Conservation (phyloP, 2,329 filamentous ascomycete genomes). For the Salinomyces thailandicus region DNA sequence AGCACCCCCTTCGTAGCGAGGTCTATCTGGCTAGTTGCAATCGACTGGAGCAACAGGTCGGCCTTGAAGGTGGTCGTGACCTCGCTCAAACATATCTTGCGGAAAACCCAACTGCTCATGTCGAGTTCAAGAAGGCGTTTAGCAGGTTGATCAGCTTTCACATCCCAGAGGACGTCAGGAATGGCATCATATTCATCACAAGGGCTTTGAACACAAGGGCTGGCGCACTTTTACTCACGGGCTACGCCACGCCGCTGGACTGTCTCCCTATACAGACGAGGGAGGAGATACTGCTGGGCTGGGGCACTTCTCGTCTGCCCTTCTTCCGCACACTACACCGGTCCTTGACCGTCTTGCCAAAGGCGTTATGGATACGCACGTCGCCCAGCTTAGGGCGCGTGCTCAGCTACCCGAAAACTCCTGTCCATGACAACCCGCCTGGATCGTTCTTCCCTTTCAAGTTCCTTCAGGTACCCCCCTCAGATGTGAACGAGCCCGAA, state of each 20-base stretch:
- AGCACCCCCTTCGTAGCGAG: slow-evolving; percentile 16
- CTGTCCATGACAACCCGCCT: slow-evolving; percentile 43
- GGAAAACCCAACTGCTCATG: slow-evolving; percentile 34
- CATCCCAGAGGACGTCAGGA: slow-evolving; percentile 39
- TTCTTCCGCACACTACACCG: slow-evolving; percentile 47
- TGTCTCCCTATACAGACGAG: slow-evolving; percentile 51
- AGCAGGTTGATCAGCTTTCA: slow-evolving; percentile 39
- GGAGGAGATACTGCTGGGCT: slow-evolving; percentile 51
- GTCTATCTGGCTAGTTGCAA: slow-evolving; percentile 41
- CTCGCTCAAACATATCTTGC: slow-evolving; percentile 20
- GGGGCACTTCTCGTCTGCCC: slow-evolving; percentile 49
- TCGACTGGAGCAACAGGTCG: slow-evolving; percentile 36
- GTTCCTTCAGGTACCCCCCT: slow-evolving; percentile 50
- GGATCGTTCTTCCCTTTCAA: slow-evolving; percentile 43
- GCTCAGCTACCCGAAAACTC: slow-evolving; percentile 48
- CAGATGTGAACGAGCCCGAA: slow-evolving; percentile 34
- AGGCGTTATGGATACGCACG: slow-evolving; percentile 46
- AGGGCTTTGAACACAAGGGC: slow-evolving; percentile 47
- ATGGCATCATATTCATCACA: slow-evolving; percentile 42
- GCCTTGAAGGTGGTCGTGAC: slow-evolving; percentile 31
- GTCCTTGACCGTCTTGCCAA: slow-evolving; percentile 44
- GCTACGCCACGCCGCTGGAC: slow-evolving; percentile 52
- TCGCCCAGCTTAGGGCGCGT: slow-evolving; percentile 46
- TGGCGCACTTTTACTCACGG: slow-evolving; percentile 56
- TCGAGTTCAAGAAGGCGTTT: slow-evolving; percentile 43